Evolutionary conservation across 2,329 filamentous ascomycete genomes (phyloP), one percentile per base, ranked within the genome.

Genomic region (Fusarium sp.): DNA sequence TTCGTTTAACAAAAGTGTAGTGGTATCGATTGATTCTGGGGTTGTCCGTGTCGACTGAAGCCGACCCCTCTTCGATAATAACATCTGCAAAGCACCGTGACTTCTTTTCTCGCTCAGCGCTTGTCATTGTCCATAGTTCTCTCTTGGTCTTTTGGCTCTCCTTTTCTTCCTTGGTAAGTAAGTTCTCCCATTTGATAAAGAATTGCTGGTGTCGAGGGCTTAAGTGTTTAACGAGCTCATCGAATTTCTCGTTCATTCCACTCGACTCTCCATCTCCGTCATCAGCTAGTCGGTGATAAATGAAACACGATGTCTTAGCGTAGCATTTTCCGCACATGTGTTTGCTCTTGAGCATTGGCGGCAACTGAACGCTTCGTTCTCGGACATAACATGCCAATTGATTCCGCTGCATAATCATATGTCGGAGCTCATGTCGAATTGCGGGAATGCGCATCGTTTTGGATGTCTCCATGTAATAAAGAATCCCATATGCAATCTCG

Each of bases 371-470:
- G 66, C 91, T 90, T 59, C 92, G 89, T 75, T 96, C 90, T 58
- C 93, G 90, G 40, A 97, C 88, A 75, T 93, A 94, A 70, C 91
- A 91, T 5, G 95, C 94, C 18, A 99, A 83, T 69, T 93, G 89
- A 74, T 99, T 99, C 51, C 96, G 91, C 78, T 97, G 91, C 83
- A 98, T 94, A 60, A 99, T 91, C 94, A 99, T 97, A 72, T 97
- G 94, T 36, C 94, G 90, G 50, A 99, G 87, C 76, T 99, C 96
- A 70, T 93, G 90, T 36, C 93, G 88, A 58, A 98, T 87, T 9
- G 93, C 90, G 5, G 94, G 93, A 41, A 99, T 92, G 21, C 94
- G 90, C 70, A 93, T 89, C 14, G 91, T 97, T 69, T 93, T 90
- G 0, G 94, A 95, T 4, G 89, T 93, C 76, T 98, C 96, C 82